Percentiles rank a stretch among this genome's conserved stretches.
Conservation (phyloP, 2,329 filamentous ascomycete species). For the Byssothecium circinans region DNA sequence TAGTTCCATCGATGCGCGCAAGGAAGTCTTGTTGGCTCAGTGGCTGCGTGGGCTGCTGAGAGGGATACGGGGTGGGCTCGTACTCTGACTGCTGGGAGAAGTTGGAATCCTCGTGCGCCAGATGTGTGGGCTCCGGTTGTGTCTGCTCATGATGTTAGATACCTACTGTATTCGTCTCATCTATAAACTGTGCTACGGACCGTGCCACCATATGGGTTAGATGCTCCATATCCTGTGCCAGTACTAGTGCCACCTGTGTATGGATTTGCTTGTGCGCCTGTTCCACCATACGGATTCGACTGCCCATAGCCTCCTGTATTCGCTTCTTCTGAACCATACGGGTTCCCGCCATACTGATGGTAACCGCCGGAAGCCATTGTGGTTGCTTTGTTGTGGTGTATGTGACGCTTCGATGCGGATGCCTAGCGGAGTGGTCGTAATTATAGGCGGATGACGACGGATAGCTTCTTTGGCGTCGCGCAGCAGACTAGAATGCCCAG, state of each 20-base stretch:
- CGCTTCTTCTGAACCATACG: constrained; percentile 57
- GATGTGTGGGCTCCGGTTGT: constrained; percentile 30
- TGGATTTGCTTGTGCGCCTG: constrained; percentile 3
- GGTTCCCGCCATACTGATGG: constrained; percentile 60
- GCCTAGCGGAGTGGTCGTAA: no score
- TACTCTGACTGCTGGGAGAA: constrained; percentile 25
- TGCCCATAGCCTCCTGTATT: constrained; percentile 27
- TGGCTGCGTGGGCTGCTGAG: constrained; percentile 58
- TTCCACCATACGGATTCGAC: constrained; percentile 45
- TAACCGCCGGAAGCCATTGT: constrained; percentile 49
- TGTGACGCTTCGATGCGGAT: neutral
- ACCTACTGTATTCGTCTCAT: constrained; percentile 11
- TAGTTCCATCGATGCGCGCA: constrained; percentile 65
- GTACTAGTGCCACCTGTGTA: neutral
- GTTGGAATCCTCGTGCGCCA: constrained; percentile 42
- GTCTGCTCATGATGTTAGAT: constrained; percentile 24
- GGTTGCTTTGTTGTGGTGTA: constrained; percentile 4
- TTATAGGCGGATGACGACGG: no score
- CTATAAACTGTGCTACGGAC: constrained; percentile 20
- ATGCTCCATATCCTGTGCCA: constrained; percentile 25
- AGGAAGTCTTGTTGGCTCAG: constrained; percentile 70
- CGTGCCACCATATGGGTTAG: constrained; percentile 31
- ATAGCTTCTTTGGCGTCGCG: no score
- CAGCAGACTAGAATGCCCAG: no score
- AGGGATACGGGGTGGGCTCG: constrained; percentile 32